These are phyloP conservation scores for Aurantiochytrium sp. DNA, from an alignment of 108 stramenopile species.

Conservation along the genomic window DNA sequence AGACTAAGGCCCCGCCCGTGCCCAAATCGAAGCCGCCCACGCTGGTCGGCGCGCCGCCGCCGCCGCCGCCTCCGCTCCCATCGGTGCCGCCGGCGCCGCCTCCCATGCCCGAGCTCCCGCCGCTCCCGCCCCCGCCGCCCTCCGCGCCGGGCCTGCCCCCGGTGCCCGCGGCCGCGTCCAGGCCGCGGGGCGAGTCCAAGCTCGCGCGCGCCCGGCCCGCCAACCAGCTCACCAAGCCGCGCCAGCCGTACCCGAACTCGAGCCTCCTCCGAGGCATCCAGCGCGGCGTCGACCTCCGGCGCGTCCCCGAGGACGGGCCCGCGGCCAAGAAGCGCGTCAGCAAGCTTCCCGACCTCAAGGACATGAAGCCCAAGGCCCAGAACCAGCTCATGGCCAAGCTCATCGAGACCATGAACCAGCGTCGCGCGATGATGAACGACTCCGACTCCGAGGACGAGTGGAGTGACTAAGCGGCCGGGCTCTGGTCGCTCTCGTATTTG, in stretches of 20 bases:
- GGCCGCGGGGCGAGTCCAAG: neutral
- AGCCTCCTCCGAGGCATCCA: neutral
- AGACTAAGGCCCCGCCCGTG: neutral
- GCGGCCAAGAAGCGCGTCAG: neutral
- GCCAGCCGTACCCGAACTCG: too few relatives aligned
- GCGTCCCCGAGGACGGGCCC: neutral
- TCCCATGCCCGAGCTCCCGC: neutral
- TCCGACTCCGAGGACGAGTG: conserved; percentile 8
- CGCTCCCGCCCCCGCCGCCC: neutral
- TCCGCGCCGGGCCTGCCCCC: neutral
- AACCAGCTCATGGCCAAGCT: conserved; percentile 32
- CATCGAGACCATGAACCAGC: conserved; percentile 1
- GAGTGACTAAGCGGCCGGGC: neutral
- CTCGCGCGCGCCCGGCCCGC: too few relatives aligned
- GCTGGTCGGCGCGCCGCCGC: neutral
- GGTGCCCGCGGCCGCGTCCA: neutral
- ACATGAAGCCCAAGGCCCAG: conserved; percentile 23
- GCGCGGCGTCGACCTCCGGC: neutral
- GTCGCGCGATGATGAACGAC: neutral
- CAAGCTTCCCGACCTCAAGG: neutral
- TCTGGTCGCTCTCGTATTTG: neutral
- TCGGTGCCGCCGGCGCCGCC: neutral
- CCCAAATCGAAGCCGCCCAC: neutral
- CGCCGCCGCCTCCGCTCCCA: neutral
- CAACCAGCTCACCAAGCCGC: too few relatives aligned